phyloP scores from a whole-genome alignment of 257 asterid species.

The Apocynum venetum region DNA sequence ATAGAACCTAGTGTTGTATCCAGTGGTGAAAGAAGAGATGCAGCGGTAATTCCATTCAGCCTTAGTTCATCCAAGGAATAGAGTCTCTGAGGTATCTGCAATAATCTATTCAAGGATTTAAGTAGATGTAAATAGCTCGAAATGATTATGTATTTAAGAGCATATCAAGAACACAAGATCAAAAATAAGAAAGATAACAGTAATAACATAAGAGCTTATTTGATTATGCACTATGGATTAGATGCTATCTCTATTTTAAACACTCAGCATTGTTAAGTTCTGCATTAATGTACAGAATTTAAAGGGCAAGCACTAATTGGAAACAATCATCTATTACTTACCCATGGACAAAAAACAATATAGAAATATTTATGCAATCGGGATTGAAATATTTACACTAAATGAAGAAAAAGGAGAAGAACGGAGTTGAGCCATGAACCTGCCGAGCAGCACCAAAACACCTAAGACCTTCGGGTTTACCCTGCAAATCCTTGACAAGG shows the following conservation, averaged over 20 bases:
- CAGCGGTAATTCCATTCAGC: constrained; percentile 79
- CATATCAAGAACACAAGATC: neutral
- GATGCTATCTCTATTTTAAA: neutral
- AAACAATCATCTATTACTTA: neutral
- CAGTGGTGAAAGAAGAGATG: constrained; percentile 72
- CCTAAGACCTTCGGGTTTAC: constrained; percentile 60
- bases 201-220: neutral
- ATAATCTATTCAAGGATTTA: constrained; percentile 21
- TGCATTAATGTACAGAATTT: neutral
- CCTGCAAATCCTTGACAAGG: constrained; percentile 64
- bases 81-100: constrained; percentile 97
- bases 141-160: neutral
- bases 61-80: constrained; percentile 82
- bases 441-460: constrained; percentile 89
- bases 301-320: too few species aligned
- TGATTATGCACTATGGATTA: neutral
- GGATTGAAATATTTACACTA: neutral
- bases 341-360: neutral
- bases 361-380: neutral
- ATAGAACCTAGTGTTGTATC: constrained; percentile 72
- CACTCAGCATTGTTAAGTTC: neutral
- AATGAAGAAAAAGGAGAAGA: neutral
- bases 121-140: constrained; percentile 8
- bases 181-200: neutral
- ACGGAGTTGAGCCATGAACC: constrained; percentile 35